Conservation (phyloP, 2,329 filamentous ascomycete species). For the Cytospora piceicola region DNA sequence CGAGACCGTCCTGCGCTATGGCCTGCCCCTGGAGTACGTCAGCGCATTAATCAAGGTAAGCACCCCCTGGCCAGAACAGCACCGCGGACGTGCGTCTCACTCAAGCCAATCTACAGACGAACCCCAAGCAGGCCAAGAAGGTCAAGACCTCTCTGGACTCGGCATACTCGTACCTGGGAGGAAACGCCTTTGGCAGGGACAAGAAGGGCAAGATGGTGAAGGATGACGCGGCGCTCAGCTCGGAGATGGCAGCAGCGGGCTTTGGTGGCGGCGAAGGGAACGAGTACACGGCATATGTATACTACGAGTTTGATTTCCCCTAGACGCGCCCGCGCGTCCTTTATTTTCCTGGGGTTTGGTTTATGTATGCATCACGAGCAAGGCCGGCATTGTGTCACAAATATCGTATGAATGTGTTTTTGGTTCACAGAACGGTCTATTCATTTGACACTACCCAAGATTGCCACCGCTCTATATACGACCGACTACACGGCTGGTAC, state of each 20-base stretch:
- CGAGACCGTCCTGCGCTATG: slow-evolving; percentile 96
- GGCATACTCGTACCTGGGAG: slow-evolving; percentile 87
- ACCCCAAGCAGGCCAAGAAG: slow-evolving; percentile 79
- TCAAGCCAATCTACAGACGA: slow-evolving; percentile 62
- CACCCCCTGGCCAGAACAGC: slow-evolving; percentile 19
- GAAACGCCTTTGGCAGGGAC: slow-evolving; percentile 91
- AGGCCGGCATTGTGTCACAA: slow-evolving; percentile 18
- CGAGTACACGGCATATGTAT: slow-evolving; percentile 96
- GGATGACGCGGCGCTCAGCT: slow-evolving; percentile 78
- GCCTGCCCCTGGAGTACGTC: slow-evolving; percentile 87
- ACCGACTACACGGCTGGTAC: not conserved
- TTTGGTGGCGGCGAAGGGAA: slow-evolving; percentile 69
- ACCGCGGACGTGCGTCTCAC: slow-evolving; percentile 3
- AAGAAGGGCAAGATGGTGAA: slow-evolving; percentile 91
- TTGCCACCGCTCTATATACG: slow-evolving; percentile 16
- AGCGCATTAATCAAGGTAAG: slow-evolving; percentile 82
- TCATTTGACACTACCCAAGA: slow-evolving; percentile 3
- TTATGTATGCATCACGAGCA: slow-evolving; percentile 24
- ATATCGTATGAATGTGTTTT: slow-evolving; percentile 19
- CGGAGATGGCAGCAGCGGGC: slow-evolving; percentile 81
- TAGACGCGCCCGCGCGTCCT: slow-evolving; percentile 31
- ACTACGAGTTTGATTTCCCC: slow-evolving; percentile 88
- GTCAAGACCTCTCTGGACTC: slow-evolving; percentile 78
- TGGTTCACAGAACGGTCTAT: slow-evolving; percentile 9
- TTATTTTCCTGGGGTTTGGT: slow-evolving; percentile 10